Percentiles rank a stretch among this genome's conserved stretches.
Conservation (phyloP, 257 asterid genomes). For the Nicotiana noctiflora region DNA sequence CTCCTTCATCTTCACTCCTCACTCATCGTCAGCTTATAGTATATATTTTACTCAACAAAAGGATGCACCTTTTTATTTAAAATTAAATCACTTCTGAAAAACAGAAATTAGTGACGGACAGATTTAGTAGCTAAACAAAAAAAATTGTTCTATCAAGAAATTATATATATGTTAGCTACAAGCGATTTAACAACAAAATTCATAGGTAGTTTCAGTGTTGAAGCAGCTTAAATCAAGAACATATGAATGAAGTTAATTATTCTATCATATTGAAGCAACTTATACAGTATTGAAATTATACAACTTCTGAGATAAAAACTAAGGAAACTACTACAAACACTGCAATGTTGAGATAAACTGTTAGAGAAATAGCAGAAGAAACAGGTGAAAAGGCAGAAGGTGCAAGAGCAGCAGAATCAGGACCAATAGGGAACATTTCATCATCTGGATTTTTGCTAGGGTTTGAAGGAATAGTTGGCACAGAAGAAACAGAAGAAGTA, state of each 20-base stretch:
- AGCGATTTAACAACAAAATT: too few relatives aligned
- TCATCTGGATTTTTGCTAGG: slow-evolving; percentile 12
- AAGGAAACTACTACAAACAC: neutral
- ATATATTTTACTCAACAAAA: neutral
- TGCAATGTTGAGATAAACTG: neutral
- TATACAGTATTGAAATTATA: neutral
- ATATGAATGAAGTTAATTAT: neutral
- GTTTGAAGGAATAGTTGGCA: slow-evolving; percentile 9
- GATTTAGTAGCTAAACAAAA: too few relatives aligned
- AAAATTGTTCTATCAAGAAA: too few relatives aligned
- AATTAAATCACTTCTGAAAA: neutral
- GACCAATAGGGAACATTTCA: neutral
- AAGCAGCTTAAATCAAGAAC: neutral
- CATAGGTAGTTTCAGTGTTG: too few relatives aligned
- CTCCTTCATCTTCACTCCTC: neutral
- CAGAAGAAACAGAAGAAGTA: neutral
- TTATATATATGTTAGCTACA: too few relatives aligned
- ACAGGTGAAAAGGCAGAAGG: slow-evolving; percentile 10
- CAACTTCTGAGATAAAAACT: neutral
- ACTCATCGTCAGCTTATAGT: slow-evolving; percentile 4
- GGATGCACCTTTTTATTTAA: neutral
- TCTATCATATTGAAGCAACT: neutral
- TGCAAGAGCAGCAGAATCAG: slow-evolving; percentile 9
- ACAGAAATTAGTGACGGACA: too few relatives aligned
- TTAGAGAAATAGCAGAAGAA: neutral